Base-by-base conservation (phyloP, 2,329 filamentous ascomycete genomes). In the Lachnellula subtilissima region DNA sequence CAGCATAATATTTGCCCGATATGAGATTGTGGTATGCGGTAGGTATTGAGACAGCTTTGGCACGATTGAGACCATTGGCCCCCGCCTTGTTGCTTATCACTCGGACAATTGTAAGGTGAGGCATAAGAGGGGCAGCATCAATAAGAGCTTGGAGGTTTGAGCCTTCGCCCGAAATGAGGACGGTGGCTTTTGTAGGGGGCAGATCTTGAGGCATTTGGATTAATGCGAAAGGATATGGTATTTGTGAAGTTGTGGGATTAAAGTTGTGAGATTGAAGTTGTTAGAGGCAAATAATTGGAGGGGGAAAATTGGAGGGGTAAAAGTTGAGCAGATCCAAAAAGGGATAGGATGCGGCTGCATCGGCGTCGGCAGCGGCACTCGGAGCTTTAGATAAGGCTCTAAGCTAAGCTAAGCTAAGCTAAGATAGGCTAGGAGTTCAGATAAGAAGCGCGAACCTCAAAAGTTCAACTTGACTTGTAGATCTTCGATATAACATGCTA, bases 141-240 rank as follows among this genome's bases (percentile, higher is more conserved):
- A 78, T 71, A 43, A 89, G 78, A 61, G 86, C 84, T 77, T 89
- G 86, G 1, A 91, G 79, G 67, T 91, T 90, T 37, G 84, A 82
- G 51, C 87, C 87, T 62, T 79, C 83, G 67, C 87, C 83, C 46
- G 84, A 86, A 65, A 86, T 85, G 49, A 87, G 78, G 62, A 86
- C 77, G 32, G 80, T 81, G 60, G 84, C 74, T 61, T 64, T 69
- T 6, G 67, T 70, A 11, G 28, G n/a, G 37, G 63, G 65, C 37
- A 52, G 57, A 37, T 65, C 56, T 37, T 59, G 54, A 23, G 48
- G 19, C 55, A 57, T 57, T 47, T 17, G 17, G 15, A 22, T 45
- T 45, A 23, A 32, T 32, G 6, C 15, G 37, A 39, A 8, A n/a
- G 14, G n/a, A 17, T 39, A 17, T 39, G 37, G 37, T 12, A 39